phyloP scores from a whole-genome alignment of 1,284 basidiomycete genomes.

The Acaromyces ingoldii region DNA sequence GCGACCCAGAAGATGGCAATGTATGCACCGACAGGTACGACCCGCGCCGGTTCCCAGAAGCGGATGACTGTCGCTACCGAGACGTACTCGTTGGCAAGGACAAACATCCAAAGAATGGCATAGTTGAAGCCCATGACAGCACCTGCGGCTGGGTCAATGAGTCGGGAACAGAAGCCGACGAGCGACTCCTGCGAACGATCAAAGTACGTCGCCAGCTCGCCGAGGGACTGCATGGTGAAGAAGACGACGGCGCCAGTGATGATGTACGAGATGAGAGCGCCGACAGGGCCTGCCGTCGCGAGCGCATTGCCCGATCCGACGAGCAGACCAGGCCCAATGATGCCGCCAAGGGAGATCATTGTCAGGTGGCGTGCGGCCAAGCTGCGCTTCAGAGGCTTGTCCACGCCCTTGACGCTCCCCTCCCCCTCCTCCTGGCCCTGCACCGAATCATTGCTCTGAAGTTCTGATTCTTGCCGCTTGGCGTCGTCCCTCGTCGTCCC shows the following conservation, averaged over 20 bases:
- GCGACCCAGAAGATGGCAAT: slow-evolving; percentile 30
- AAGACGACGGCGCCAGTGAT: too few species aligned
- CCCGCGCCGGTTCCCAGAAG: slow-evolving; percentile 27
- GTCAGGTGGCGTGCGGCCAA: slow-evolving; percentile 29
- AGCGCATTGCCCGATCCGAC: slow-evolving; percentile 57
- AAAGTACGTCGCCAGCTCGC: too few species aligned
- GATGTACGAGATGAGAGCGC: slow-evolving; percentile 36
- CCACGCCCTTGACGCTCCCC: too few species aligned
- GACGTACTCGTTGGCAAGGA: too few species aligned
- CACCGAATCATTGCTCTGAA: too few species aligned
- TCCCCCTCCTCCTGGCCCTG: too few species aligned
- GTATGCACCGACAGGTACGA: slow-evolving; percentile 34
- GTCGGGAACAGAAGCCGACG: slow-evolving; percentile 35
- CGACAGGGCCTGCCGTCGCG: slow-evolving; percentile 34
- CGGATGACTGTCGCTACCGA: slow-evolving; percentile 42
- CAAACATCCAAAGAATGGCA: slow-evolving; percentile 33
- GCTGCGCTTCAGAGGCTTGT: too few species aligned
- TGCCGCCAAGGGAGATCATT: slow-evolving; percentile 42
- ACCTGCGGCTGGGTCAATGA: slow-evolving; percentile 37
- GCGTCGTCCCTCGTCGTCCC: too few species aligned
- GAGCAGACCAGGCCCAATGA: slow-evolving; percentile 56
- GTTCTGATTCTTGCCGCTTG: too few species aligned
- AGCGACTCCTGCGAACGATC: too few species aligned
- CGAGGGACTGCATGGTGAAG: too few species aligned
- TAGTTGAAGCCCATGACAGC: slow-evolving; percentile 45